Base-by-base conservation (phyloP, 495 filamentous ascomycete genomes). In the Staphylotrichum tortipilum region DNA sequence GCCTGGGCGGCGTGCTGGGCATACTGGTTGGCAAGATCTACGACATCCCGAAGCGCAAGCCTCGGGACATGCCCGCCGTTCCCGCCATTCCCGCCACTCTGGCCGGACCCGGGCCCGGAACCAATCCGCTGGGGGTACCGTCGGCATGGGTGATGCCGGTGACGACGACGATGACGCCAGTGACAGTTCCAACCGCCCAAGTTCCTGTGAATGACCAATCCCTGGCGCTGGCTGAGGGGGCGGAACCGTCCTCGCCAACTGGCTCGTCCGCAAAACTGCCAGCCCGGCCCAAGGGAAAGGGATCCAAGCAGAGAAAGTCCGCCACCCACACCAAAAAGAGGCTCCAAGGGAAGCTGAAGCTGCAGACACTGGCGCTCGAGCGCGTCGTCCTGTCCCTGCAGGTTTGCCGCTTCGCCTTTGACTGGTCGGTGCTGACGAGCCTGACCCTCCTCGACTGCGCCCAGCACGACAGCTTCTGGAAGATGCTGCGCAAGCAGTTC, bases 351-450 rank as follows among this genome's bases (percentile, higher is more conserved):
- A 82, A 78, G 52, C 67, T 95, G 7, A 82, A 76, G 26, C 68
- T 95, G 21, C 81, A 90, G 44, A 79, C 77, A 6, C 72, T 96
- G 14, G 89, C 92, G 61, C 72, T 96, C 2, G 90, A 96, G 62
- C 78, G 87, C n/a, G 79, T 95, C 11, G 73, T 79, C 1, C 63
- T 95, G 5, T 87, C 83, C 9, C 69, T 89, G 18, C 70, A 80
- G 14, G 78, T 86, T 15, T 72, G 90, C 24, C 69, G 81, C 31
- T 78, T 79, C 39, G 81, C 81, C 0, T 75, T 95, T 44, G 88
- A 97, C 62, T 95, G 87, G 87, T 81, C 80, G 0, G 65, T 76
- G 3, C 65, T 95, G 35, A 84, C 80, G n/a, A 84, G 72, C 14
- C 68, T 97, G 41, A 95, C 91, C 0, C 75, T 97, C 14, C 79